phyloP scores from a whole-genome alignment of 208 protist genomes.

The Trypanosoma rangeli region DNA sequence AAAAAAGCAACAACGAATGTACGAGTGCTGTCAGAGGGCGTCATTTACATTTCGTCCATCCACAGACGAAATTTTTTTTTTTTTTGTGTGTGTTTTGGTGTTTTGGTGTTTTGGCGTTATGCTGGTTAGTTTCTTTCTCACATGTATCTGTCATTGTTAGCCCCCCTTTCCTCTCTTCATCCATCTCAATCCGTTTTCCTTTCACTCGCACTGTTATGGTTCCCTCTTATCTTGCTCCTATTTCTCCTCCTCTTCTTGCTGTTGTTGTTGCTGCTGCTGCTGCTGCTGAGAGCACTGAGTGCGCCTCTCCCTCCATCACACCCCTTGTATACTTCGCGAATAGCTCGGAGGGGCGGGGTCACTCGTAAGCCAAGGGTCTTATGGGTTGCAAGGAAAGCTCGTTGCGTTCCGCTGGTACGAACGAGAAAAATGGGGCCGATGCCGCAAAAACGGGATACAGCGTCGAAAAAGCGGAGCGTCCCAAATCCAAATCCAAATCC shows the following conservation, averaged over 20 bases:
- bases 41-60: not conserved
- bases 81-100: not conserved
- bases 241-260: not conserved
- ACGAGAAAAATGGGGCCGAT: not conserved
- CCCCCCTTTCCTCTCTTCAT: not conserved
- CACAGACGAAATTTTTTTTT: not conserved
- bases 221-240: not conserved
- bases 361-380: not conserved
- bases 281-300: not conserved
- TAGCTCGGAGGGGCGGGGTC: not conserved
- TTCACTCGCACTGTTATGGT: constrained; percentile 1
- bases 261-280: not conserved
- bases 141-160: no score
- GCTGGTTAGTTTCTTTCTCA: not conserved
- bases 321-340: constrained; percentile 7
- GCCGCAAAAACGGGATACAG: not conserved
- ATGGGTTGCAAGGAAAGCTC: constrained; percentile 22
- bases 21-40: not conserved
- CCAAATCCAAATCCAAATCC: no score
- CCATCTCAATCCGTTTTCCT: not conserved
- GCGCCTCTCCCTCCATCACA: not conserved
- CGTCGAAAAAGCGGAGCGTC: not conserved
- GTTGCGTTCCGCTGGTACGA: not conserved
- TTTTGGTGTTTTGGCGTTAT: not conserved
- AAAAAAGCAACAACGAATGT: not conserved